Evolutionary conservation across 1,284 basidiomycete genomes (phyloP), one percentile per base, ranked within the genome.

Genomic region (Irpex sp.): DNA sequence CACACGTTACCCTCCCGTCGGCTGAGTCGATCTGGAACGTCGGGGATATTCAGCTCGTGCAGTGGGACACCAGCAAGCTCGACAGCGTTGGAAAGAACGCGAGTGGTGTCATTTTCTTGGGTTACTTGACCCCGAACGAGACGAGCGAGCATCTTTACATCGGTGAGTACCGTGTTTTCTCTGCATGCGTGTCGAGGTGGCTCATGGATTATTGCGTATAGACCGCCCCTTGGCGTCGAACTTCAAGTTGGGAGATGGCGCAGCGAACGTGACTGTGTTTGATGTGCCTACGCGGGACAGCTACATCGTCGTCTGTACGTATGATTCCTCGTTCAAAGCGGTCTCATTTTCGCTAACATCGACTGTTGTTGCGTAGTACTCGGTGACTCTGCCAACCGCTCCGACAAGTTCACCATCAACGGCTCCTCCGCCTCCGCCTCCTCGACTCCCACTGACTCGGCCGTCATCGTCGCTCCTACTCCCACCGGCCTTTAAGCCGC

Each of bases 271-370:
- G 72, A 80, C 75, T 9, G 81, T 85, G 10, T 84, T 84, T 18
- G 70, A 79, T 27, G 80, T 83, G 10, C 32, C 73, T 3, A 13
- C 69, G 15, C 75, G 78, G 62, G 66, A 76, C 62, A 78, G 79
- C 68, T 86, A 86, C 76, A 76, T 85, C 70, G 75, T 85, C 69
- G 84, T 82, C 69, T 72, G 85, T 86, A 73, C 70, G 85, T 84
- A 43, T 22, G 20, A n/a, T 58, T 49, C 15, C 32, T 32, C 32
- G 32, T 32, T 32, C 32, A 32, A 32, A 32, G 32, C 6, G 32
- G 32, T 32, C 32, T 5, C 32, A 32, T 32, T 7, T 62, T 66
- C 18, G 54, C 18, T 54, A 18, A 15, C 60, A 11, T 59, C n/a
- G n/a, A 24, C 22, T 70, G 43, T 22, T 6, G 38, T 42, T 42